phyloP scores from a whole-genome alignment of 1,284 basidiomycete genomes.

The Dichomitus squalens region DNA sequence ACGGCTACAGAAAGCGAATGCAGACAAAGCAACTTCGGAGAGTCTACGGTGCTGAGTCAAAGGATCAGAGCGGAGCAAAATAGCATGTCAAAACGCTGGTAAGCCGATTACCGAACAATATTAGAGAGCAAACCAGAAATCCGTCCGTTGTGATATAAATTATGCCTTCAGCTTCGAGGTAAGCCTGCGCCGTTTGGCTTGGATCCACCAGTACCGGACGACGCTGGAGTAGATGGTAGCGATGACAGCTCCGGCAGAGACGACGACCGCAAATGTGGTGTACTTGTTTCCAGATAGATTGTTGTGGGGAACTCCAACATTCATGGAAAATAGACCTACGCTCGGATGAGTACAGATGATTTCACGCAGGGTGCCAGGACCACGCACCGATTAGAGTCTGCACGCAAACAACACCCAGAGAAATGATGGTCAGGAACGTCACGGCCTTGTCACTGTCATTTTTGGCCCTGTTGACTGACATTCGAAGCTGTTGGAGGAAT shows the following conservation, averaged over 20 bases:
- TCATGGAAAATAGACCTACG: slow-evolving; percentile 61
- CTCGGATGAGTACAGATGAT: not conserved
- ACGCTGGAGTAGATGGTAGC: slow-evolving; percentile 41
- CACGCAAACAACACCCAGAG: slow-evolving; percentile 70
- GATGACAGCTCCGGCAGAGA: slow-evolving; percentile 44
- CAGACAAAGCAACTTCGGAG: not conserved
- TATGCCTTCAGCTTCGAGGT: not conserved
- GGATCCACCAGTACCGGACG: slow-evolving; percentile 62
- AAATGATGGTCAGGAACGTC: slow-evolving; percentile 68
- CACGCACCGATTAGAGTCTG: slow-evolving; percentile 65
- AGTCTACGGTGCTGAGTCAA: not conserved
- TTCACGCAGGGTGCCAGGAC: too few species aligned
- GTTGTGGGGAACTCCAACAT: slow-evolving; percentile 30
- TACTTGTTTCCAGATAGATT: slow-evolving; percentile 24
- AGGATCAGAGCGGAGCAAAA: not conserved
- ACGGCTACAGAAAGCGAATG: not conserved
- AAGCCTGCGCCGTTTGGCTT: slow-evolving; percentile 41
- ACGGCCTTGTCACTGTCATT: slow-evolving; percentile 69
- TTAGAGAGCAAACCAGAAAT: not conserved
- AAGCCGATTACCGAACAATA: not conserved
- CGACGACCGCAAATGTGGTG: slow-evolving; percentile 52
- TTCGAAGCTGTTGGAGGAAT: slow-evolving; percentile 79
- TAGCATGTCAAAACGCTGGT: not conserved
- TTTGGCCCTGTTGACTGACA: slow-evolving; percentile 63
- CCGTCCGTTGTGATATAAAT: not conserved